Percentiles rank a stretch among this genome's conserved stretches.
Conservation (phyloP, 164 flowering plant genomes). For the grape (Vitis vinifera) region DNA sequence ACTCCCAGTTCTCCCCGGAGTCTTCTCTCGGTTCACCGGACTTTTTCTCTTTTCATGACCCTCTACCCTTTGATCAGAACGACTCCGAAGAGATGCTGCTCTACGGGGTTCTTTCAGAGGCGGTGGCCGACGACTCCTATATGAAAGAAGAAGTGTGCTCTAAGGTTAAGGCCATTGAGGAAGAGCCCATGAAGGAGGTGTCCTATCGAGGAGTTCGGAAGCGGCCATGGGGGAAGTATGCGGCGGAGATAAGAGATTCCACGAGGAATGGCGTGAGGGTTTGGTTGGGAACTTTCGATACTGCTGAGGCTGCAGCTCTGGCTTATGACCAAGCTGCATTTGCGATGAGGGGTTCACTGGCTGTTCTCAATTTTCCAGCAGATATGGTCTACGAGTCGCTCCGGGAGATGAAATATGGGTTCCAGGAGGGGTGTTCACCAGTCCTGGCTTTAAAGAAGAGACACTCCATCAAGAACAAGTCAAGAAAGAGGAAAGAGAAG, state of each 20-base stretch:
- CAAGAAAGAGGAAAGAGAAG: slow-evolving; percentile 24
- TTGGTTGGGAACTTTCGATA: slow-evolving; percentile 81
- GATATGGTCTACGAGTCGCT: slow-evolving; percentile 54
- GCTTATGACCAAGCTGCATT: slow-evolving; percentile 78
- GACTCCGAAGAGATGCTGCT: slow-evolving; percentile 65
- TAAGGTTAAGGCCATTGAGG: background rate
- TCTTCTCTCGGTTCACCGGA: slow-evolving; percentile 23
- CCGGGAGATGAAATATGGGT: slow-evolving; percentile 26
- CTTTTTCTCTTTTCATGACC: slow-evolving; percentile 9
- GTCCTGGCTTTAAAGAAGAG: slow-evolving; percentile 55
- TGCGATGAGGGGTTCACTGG: slow-evolving; percentile 49
- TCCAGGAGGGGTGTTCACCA: slow-evolving; percentile 50
- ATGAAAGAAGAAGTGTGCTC: slow-evolving; percentile 26
- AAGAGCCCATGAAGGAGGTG: background rate
- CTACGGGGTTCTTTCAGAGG: slow-evolving; percentile 30
- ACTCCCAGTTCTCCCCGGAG: slow-evolving; percentile 16
- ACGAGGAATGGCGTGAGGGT: slow-evolving; percentile 61
- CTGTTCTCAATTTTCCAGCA: slow-evolving; percentile 57
- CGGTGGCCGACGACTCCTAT: background rate
- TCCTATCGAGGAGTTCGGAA: slow-evolving; percentile 39
- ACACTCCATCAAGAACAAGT: slow-evolving; percentile 46
- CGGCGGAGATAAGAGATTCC: slow-evolving; percentile 75
- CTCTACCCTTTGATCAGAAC: slow-evolving; percentile 57
- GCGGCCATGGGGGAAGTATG: slow-evolving; percentile 69
- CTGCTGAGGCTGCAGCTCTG: slow-evolving; percentile 70